Base-by-base conservation (phyloP, 2,329 filamentous ascomycete genomes). In the Claviceps capensis region DNA sequence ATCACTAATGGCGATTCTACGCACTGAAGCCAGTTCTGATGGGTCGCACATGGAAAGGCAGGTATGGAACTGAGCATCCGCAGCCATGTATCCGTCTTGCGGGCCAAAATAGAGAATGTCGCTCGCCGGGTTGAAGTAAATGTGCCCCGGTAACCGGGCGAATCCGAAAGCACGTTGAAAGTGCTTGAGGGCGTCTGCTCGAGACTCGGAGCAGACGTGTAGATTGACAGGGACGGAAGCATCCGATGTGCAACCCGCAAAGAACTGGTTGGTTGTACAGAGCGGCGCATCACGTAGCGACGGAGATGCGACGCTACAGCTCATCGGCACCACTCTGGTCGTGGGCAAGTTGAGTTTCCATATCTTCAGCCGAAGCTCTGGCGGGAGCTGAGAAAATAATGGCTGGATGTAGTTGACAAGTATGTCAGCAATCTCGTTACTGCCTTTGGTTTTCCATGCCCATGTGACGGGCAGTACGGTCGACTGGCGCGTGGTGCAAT, bases 31-130 rank as follows among this genome's bases (percentile, higher is more conserved):
- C 46, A 75, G 64, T 54, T 76, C 70, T 9, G 58, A 58, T 5
- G 64, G 67, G 44, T 65, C 63, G 56, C 67, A 70, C 58, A 75
- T 64, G 49, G 66, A 60, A 61, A 75, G 65, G 57, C 68, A 68
- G 14, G 70, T 72, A 49, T 67, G 65, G 52, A 76, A 70, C 55
- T 75, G 68, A 5, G 72, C 65, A 52, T 69, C 67, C 49, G 72
- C 66, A 19, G 69, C 70, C 66, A 72, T 72, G 61, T 67, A 70
- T 49, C 72, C 72, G 26, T 69, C 59, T 36, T 69, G 65, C 11
- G 68, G 65, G 38, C 72, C 72, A 56, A 76, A 75, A 59, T 72
- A 76, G 49, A 76, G 63, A n/a, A 72, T 65, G 53, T 77, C 73
- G 48, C 58, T 58, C 14, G 57, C 49, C 0, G 66, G 63, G 54